Conservation (phyloP, 805 yeast genomes). For the Saccharomycopsis vini region DNA sequence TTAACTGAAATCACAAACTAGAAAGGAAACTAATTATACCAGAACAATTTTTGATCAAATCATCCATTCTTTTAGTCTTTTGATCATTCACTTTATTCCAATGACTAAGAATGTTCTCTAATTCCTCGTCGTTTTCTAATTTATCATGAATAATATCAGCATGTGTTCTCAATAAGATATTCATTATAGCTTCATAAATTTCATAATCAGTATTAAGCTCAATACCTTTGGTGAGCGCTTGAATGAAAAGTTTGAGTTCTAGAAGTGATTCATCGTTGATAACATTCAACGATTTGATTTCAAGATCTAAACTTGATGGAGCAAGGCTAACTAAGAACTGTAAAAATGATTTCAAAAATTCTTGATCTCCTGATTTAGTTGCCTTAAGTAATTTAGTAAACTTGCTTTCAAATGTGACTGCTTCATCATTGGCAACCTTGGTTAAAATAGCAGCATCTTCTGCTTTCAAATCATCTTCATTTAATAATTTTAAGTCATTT, state of each 20-base stretch:
- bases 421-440: slow-evolving; percentile 15
- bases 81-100: slow-evolving; percentile 39
- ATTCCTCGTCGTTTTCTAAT: slow-evolving; percentile 27
- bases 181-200: slow-evolving; percentile 70
- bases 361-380: slow-evolving; percentile 2
- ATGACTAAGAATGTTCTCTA: slow-evolving; percentile 36
- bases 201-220: slow-evolving; percentile 56
- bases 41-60: slow-evolving; percentile 66
- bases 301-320: slow-evolving; percentile 77
- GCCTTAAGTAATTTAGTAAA: slow-evolving; percentile 61
- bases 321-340: slow-evolving; percentile 47
- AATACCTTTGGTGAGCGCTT: slow-evolving; percentile 58
- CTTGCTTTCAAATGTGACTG: slow-evolving; percentile 55
- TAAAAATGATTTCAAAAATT: slow-evolving; percentile 44
- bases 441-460: slow-evolving; percentile 21
- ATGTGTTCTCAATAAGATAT: slow-evolving; percentile 66
- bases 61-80: slow-evolving; percentile 48
- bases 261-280: slow-evolving; percentile 45
- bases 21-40: slow-evolving; percentile 45
- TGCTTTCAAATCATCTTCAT: slow-evolving; percentile 19
- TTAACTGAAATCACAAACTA: not conserved
- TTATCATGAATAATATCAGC: slow-evolving; percentile 60
- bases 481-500: slow-evolving; percentile 17
- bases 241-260: slow-evolving; percentile 58
- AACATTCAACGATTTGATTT: slow-evolving; percentile 68